phyloP scores from a whole-genome alignment of 257 asterid genomes.

The Solanum commersonii region DNA sequence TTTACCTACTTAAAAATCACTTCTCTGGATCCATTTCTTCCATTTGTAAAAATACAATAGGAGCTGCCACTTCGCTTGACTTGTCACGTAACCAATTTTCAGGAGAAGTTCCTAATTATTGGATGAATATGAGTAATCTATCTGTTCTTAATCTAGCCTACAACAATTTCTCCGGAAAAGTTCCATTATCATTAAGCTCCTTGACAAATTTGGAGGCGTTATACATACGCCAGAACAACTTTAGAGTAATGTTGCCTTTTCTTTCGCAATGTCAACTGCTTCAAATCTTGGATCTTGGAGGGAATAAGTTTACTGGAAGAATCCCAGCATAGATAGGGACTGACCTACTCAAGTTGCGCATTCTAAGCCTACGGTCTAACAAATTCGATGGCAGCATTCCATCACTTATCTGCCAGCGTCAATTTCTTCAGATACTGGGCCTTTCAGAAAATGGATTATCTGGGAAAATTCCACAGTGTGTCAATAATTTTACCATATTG shows the following conservation, averaged over 20 bases:
- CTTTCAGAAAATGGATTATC: background rate
- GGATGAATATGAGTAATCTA: background rate
- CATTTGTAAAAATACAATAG: background rate
- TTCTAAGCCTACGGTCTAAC: background rate
- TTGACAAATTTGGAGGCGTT: background rate
- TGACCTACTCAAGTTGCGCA: background rate
- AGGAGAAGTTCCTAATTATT: slow-evolving; percentile 12
- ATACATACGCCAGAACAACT: background rate
- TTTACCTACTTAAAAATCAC: background rate
- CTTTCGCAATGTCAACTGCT: background rate
- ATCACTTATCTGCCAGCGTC: background rate
- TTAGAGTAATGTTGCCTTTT: slow-evolving; percentile 6
- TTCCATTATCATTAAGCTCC: slow-evolving; percentile 8
- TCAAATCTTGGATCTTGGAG: slow-evolving; percentile 18
- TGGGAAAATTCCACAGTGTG: background rate
- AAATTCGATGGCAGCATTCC: background rate
- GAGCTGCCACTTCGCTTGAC: background rate
- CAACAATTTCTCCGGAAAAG: slow-evolving; percentile 5
- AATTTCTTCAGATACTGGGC: background rate
- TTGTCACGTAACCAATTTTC: slow-evolving; percentile 11
- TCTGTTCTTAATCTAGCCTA: slow-evolving; percentile 1
- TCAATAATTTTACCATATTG: slow-evolving; percentile 9
- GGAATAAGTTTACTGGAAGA: background rate
- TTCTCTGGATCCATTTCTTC: background rate
- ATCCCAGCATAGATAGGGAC: background rate